A percentile compares a stretch with the other conserved stretches of the same genome.
Conservation (phyloP, 768 basidiomycete species). For the Auriscalpium microsporum region DNA sequence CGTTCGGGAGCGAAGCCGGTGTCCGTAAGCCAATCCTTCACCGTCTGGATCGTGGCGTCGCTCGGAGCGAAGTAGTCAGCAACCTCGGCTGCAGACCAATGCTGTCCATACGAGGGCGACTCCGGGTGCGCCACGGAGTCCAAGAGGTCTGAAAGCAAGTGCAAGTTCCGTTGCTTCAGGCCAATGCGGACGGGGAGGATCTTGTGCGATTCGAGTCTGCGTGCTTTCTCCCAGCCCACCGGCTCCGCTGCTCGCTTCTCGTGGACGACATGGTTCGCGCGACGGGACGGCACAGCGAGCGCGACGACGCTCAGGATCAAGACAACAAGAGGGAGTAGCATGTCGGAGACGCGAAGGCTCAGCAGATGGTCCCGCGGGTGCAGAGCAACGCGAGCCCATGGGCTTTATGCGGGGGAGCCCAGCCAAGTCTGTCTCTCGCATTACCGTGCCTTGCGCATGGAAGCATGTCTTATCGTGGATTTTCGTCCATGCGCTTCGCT, state of each 20-base stretch:
- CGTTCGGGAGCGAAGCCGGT: constrained; percentile 29
- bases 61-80: constrained; percentile 36
- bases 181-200: constrained; percentile 39
- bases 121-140: constrained; percentile 35
- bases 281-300: constrained; percentile 12
- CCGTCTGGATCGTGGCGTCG: constrained; percentile 26
- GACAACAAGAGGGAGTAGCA: neutral
- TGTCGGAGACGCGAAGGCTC: neutral
- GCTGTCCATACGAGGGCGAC: constrained; percentile 37
- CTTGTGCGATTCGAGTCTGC: constrained; percentile 24
- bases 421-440: neutral
- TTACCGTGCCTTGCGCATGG: neutral
- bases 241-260: constrained; percentile 31
- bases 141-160: constrained; percentile 32
- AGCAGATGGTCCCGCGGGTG: neutral
- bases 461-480: neutral
- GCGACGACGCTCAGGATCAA: constrained; percentile 13
- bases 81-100: constrained; percentile 33
- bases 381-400: neutral
- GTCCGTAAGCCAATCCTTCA: constrained; percentile 32
- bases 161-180: constrained; percentile 33
- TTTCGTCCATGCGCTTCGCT: neutral
- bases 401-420: neutral
- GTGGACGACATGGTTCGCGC: constrained; percentile 24
- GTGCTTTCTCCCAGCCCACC: constrained; percentile 23